phyloP scores from a whole-genome alignment of 2,329 filamentous ascomycete species.

The Pseudogymnoascus pannorum region DNA sequence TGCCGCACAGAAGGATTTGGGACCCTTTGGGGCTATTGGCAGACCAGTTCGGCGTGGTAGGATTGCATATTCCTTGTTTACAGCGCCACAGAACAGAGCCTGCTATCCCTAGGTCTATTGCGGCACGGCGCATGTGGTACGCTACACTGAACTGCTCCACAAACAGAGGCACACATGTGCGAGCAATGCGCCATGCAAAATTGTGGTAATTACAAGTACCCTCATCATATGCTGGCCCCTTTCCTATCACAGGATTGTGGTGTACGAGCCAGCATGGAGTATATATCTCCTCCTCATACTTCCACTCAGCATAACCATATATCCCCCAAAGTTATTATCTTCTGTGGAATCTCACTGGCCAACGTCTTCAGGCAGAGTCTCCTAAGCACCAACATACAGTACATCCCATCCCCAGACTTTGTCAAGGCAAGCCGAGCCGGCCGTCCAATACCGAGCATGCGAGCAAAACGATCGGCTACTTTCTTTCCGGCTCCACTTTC shows the following conservation, averaged over 20 bases:
- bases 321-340: not conserved
- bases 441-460: not conserved
- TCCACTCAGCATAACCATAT: not conserved
- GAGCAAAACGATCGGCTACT: not conserved
- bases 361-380: not conserved
- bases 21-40: not conserved
- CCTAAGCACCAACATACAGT: not conserved
- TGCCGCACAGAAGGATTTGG: not conserved
- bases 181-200: not conserved
- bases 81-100: not conserved
- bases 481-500: conserved; percentile 1
- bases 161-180: conserved; percentile 6
- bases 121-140: not conserved
- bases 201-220: too few species aligned
- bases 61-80: not conserved
- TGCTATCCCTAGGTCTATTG: not conserved
- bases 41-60: not conserved
- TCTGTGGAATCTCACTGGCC: not conserved
- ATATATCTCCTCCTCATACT: not conserved
- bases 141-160: not conserved
- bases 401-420: not conserved
- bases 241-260: not conserved
- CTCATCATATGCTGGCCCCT: not conserved
- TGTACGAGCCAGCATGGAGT: not conserved
- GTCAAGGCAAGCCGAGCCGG: not conserved